Evolutionary conservation across 2,329 filamentous ascomycete genomes (phyloP), one percentile per base, ranked within the genome.

Genomic region (Hypoxylon sp.): DNA sequence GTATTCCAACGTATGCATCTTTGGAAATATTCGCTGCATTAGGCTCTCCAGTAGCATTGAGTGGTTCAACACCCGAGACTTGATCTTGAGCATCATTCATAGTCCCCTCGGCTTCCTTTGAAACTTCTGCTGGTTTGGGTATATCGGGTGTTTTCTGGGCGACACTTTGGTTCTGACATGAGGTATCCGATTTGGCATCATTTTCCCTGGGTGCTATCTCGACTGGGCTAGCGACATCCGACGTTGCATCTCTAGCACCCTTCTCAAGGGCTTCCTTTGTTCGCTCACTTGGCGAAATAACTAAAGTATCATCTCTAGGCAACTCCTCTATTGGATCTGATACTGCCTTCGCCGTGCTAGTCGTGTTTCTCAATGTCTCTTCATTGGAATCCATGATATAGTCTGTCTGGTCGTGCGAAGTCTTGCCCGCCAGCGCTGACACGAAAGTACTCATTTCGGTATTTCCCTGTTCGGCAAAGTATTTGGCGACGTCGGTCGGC

Each of bases 361-460:
- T 52, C 10, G 42, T 6, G 13, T 44, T 58, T 48, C 53, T 48
- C 14, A 46, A 26, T 14, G 53, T 56, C 31, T 31, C 56, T 42
- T 56, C 29, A 13, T 35, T 52, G 2, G 70, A 62, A 17, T 70
- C 54, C 13, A 24, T 14, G 10, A 50, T 55, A 14, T 65, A 39
- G 5, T 60, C 53, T 17, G 55, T 29, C 19, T 66, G 56, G 14
- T 63, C 52, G n/a, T 65, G 55, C 19, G 62, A 22, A 17, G 57
- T 35, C 9, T 68, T 61, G 33, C 70, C 70, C 5, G 70, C 19
- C 8, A 78, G 67, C 10, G 74, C 73, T 26, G 68, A 70, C 42
- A 77, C 63, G 22, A 78, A 79, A 29, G 58, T 57, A 47, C 74
- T 75, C 76, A 79, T 78, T 64, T 78, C 78, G 5, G 67, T 66